Percentiles rank a stretch among this genome's conserved stretches.
phyloP scores from a whole-genome alignment of 257 asterid species.

The Gynochthodes officinalis region DNA sequence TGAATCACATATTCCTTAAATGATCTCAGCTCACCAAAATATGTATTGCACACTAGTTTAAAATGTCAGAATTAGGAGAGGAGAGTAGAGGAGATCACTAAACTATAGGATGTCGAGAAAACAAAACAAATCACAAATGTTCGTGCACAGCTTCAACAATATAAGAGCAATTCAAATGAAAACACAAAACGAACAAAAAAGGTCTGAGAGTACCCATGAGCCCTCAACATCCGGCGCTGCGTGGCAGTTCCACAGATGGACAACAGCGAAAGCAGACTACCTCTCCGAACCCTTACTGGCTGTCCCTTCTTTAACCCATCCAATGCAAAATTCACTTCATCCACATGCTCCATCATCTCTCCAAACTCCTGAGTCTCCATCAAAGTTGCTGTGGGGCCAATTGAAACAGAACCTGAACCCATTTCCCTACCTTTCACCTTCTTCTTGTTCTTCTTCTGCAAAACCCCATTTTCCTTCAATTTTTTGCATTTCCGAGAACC shows the following conservation, averaged over 20 bases:
- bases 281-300: conserved; percentile 58
- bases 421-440: conserved; percentile 41
- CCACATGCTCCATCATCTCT: conserved; percentile 86
- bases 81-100: background rate
- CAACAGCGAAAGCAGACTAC: conserved; percentile 62
- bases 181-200: background rate
- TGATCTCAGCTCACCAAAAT: background rate
- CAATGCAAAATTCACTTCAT: conserved; percentile 83
- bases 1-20: background rate
- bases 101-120: background rate
- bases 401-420: conserved; percentile 23
- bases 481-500: conserved; percentile 41
- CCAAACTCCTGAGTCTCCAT: conserved; percentile 92
- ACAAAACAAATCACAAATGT: background rate
- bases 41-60: background rate
- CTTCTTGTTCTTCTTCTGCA: conserved; percentile 49
- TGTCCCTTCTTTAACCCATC: conserved; percentile 92
- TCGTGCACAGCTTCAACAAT: background rate
- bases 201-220: conserved; percentile 50
- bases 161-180: background rate
- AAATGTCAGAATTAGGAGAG: background rate
- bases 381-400: conserved; percentile 54
- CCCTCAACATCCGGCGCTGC: conserved; percentile 60
- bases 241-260: conserved; percentile 56
- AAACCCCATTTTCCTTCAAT: conserved; percentile 38